Percentiles rank a stretch among this genome's conserved stretches.
These are phyloP conservation scores for Hysterium pulicare DNA, from an alignment of 2,329 filamentous ascomycete species.

Conservation along the genomic window DNA sequence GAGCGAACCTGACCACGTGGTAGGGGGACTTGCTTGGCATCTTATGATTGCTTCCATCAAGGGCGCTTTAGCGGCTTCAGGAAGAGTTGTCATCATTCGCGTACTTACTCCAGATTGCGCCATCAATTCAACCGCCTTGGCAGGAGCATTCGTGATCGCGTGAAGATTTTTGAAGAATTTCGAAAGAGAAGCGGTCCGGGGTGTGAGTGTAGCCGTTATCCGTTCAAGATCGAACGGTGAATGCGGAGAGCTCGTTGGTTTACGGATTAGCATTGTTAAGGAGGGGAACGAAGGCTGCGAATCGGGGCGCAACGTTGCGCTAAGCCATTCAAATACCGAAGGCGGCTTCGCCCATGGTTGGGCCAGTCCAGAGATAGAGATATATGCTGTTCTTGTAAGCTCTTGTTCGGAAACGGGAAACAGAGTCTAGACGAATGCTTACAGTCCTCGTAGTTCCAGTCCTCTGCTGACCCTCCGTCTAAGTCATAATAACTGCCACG, in stretches of 20 bases:
- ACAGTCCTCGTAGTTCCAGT: slow-evolving; percentile 57
- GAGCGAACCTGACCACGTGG: slow-evolving; percentile 68
- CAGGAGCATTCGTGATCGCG: slow-evolving; percentile 39
- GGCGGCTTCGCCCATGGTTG: slow-evolving; percentile 48
- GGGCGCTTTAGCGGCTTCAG: slow-evolving; percentile 76
- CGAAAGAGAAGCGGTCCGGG: slow-evolving; percentile 65
- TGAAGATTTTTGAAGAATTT: slow-evolving; percentile 58
- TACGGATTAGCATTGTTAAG: slow-evolving; percentile 33
- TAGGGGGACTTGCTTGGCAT: slow-evolving; percentile 78
- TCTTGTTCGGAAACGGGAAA: background rate
- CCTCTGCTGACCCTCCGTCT: slow-evolving; percentile 56
- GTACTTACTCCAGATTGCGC: slow-evolving; percentile 64
- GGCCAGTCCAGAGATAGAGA: slow-evolving; percentile 16
- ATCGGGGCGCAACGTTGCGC: slow-evolving; percentile 27
- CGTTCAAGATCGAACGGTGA: slow-evolving; percentile 36
- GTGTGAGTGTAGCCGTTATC: slow-evolving; percentile 30
- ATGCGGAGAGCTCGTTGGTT: slow-evolving; percentile 36
- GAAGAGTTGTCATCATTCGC: slow-evolving; percentile 73
- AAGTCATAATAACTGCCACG: slow-evolving; percentile 55
- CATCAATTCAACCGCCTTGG: slow-evolving; percentile 71
- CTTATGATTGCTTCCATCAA: slow-evolving; percentile 80
- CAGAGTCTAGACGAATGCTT: slow-evolving; percentile 20
- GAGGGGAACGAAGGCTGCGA: slow-evolving; percentile 34
- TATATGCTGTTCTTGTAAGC: slow-evolving; percentile 2
- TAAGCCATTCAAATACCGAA: slow-evolving; percentile 55